These are phyloP conservation scores for Ciborinia camelliae DNA, from an alignment of 2,329 filamentous ascomycete genomes.

Conservation along the genomic window DNA sequence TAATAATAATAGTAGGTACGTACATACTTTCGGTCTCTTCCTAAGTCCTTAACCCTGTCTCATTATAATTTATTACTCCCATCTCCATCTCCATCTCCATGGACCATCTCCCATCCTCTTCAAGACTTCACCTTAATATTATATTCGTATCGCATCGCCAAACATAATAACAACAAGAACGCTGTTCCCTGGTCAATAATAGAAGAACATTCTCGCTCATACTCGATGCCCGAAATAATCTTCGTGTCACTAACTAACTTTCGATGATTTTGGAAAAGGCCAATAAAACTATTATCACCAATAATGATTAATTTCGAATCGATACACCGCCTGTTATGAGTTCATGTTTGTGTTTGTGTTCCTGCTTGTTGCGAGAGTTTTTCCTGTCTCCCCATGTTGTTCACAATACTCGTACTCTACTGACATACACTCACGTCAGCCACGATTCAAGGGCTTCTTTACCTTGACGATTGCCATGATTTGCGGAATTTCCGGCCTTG, in stretches of 20 bases:
- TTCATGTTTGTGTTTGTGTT: background rate
- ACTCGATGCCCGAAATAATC: conserved; percentile 3
- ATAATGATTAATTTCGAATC: background rate
- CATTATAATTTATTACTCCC: background rate
- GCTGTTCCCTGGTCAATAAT: conserved; percentile 16
- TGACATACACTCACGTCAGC: background rate
- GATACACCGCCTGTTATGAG: conserved; percentile 16
- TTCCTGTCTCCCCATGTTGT: conserved; percentile 5
- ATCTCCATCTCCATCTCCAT: no score
- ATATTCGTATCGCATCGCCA: conserved; percentile 1
- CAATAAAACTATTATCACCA: background rate
- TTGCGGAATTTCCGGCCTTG: conserved; percentile 8
- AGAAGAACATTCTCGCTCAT: background rate
- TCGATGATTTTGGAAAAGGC: background rate
- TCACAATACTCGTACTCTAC: background rate
- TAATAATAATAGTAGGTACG: no score
- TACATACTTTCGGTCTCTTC: background rate
- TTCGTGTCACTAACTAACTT: conserved; percentile 2
- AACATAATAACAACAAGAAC: conserved; percentile 10
- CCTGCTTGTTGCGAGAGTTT: background rate
- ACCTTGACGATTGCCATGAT: background rate
- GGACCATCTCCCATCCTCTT: no score
- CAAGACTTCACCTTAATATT: background rate
- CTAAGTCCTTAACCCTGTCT: background rate
- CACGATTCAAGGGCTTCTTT: conserved; percentile 6